These are phyloP conservation scores for Suillus bovinus DNA, from an alignment of 768 basidiomycete genomes.

Conservation along the genomic window DNA sequence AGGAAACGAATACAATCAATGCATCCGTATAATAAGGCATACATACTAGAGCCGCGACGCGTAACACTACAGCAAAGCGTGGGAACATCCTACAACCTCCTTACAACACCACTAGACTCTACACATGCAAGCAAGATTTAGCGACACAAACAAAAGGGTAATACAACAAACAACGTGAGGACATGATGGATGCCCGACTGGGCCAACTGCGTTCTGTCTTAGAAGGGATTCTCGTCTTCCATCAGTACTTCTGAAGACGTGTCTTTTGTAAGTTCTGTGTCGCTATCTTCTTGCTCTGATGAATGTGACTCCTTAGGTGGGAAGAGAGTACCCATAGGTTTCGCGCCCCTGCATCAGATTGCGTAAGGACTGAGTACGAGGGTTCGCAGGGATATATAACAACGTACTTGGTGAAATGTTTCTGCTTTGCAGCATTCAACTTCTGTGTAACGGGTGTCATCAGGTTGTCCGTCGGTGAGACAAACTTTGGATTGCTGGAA, in stretches of 20 bases:
- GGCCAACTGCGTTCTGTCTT: constrained; percentile 15
- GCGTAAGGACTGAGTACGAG: constrained; percentile 11
- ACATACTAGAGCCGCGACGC: constrained; percentile 13
- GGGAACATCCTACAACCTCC: constrained; percentile 24
- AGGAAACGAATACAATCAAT: constrained; percentile 6
- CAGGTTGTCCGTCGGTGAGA: constrained; percentile 95
- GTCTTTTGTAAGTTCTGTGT: constrained; percentile 38
- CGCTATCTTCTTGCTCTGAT: constrained; percentile 36
- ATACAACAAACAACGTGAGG: constrained; percentile 26
- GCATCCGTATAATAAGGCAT: constrained; percentile 2
- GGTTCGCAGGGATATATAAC: constrained; percentile 2
- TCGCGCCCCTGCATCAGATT: constrained; percentile 46
- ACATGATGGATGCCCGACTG: constrained; percentile 20
- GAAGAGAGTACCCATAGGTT: constrained; percentile 63
- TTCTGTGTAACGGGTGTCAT: constrained; percentile 95
- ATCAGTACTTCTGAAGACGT: constrained; percentile 30
- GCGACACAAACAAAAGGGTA: constrained; percentile 28
- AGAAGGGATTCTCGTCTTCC: constrained; percentile 76
- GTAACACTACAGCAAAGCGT: constrained; percentile 19
- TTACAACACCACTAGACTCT: constrained; percentile 6
- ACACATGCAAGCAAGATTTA: constrained; percentile 23
- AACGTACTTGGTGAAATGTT: constrained; percentile 89
- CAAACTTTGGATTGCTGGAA: constrained; percentile 77
- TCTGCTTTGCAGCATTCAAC: constrained; percentile 87
- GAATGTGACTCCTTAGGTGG: constrained; percentile 38